These are phyloP conservation scores for Hericium erinaceus DNA, from an alignment of 768 basidiomycete genomes.

Conservation along the genomic window DNA sequence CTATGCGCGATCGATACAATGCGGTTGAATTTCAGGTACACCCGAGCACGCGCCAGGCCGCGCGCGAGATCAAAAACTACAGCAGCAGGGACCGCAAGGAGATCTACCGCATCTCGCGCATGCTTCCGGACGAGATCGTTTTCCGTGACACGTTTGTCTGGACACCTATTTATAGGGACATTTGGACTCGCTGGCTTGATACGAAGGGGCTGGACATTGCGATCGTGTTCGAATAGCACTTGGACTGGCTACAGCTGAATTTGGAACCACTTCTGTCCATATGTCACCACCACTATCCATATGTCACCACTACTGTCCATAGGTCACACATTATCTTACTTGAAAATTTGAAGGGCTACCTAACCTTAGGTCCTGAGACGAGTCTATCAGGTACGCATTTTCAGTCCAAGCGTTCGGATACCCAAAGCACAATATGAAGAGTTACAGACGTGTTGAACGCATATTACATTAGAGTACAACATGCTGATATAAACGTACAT, in stretches of 20 bases:
- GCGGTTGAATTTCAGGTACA: constrained; percentile 19
- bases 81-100: constrained; percentile 30
- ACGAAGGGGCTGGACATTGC: constrained; percentile 26
- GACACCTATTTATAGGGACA: constrained; percentile 22
- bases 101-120: constrained; percentile 32
- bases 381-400: too few relatives aligned
- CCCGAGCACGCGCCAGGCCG: constrained; percentile 27
- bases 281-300: too few relatives aligned
- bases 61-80: constrained; percentile 24
- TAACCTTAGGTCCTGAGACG: too few relatives aligned
- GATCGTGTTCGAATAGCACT: constrained; percentile 24
- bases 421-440: too few relatives aligned
- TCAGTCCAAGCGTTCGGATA: too few relatives aligned
- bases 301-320: too few relatives aligned
- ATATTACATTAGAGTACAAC: too few relatives aligned
- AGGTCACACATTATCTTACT: too few relatives aligned
- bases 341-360: too few relatives aligned
- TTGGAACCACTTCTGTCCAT: not conserved
- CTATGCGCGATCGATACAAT: not conserved
- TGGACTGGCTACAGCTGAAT: not conserved
- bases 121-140: constrained; percentile 28
- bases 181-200: constrained; percentile 32
- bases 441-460: too few relatives aligned
- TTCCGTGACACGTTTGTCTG: constrained; percentile 18
- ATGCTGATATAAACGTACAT: too few relatives aligned